Evolutionary conservation across 2,329 filamentous ascomycete genomes (phyloP).

Genomic region (Pyrenophora seminiperda): DNA sequence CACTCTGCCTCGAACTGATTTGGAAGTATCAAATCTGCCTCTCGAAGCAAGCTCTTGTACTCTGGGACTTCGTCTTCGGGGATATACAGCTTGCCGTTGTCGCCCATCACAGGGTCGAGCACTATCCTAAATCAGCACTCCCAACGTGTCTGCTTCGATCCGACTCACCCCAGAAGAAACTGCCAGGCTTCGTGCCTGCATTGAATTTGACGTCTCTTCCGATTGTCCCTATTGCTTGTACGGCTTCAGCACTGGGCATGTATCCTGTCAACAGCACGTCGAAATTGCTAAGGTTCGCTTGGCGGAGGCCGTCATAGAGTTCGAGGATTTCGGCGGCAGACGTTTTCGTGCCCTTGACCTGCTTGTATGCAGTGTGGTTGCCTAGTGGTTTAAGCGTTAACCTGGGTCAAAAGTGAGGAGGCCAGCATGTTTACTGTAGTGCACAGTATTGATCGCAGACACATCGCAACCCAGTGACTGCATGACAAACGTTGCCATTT

Average conservation of each 20-base stretch:
- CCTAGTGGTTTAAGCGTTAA: slow-evolving; percentile 57
- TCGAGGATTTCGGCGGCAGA: slow-evolving; percentile 81
- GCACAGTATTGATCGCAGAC: slow-evolving; percentile 90
- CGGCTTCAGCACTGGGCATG: slow-evolving; percentile 82
- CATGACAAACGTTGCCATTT: slow-evolving; percentile 93
- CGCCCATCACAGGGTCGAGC: slow-evolving; percentile 97
- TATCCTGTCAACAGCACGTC: slow-evolving; percentile 96
- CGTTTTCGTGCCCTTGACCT: slow-evolving; percentile 83
- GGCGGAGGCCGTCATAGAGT: slow-evolving; percentile 81
- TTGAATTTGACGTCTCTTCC: slow-evolving; percentile 77
- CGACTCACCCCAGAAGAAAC: slow-evolving; percentile 83
- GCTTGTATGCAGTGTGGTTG: slow-evolving; percentile 92
- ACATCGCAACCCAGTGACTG: slow-evolving; percentile 94
- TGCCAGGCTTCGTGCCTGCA: slow-evolving; percentile 66
- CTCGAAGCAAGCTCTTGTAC: slow-evolving; percentile 77
- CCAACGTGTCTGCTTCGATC: no score
- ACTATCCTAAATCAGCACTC: slow-evolving; percentile 56
- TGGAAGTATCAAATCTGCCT: slow-evolving; percentile 89
- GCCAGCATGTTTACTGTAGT: slow-evolving; percentile 76
- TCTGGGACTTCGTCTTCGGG: slow-evolving; percentile 88
- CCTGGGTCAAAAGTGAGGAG: background rate
- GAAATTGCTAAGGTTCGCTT: slow-evolving; percentile 85
- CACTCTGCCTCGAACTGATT: slow-evolving; percentile 98
- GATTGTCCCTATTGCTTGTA: slow-evolving; percentile 83
- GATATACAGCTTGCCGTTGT: slow-evolving; percentile 90